These are phyloP conservation scores for Nemania sp. DNA, from an alignment of 2,329 filamentous ascomycete genomes.

Conservation along the genomic window DNA sequence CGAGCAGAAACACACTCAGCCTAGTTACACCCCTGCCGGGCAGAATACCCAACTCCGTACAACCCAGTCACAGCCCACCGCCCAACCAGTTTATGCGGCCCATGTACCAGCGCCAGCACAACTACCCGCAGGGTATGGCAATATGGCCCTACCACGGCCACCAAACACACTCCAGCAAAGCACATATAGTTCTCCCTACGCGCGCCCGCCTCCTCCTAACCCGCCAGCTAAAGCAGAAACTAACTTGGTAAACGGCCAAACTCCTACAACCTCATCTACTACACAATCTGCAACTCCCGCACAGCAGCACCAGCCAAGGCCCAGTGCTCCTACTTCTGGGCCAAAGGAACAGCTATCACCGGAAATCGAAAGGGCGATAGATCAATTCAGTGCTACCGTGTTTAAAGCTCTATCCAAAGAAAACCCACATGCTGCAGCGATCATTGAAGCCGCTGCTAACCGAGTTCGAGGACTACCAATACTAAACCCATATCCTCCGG, in stretches of 20 bases:
- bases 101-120: slow-evolving; percentile 49
- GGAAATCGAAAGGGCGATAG: slow-evolving; percentile 49
- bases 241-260: slow-evolving; percentile 37
- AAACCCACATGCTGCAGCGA: slow-evolving; percentile 47
- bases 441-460: slow-evolving; percentile 50
- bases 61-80: slow-evolving; percentile 42
- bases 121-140: slow-evolving; percentile 45
- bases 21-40: slow-evolving; percentile 40
- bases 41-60: slow-evolving; percentile 44
- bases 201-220: slow-evolving; percentile 47
- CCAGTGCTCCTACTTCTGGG: slow-evolving; percentile 23
- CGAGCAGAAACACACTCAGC: slow-evolving; percentile 44
- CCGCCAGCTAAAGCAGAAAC: slow-evolving; percentile 44
- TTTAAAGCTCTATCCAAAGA: slow-evolving; percentile 46
- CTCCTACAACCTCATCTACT: slow-evolving; percentile 37
- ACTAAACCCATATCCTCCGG: slow-evolving; percentile 43
- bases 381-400: slow-evolving; percentile 50
- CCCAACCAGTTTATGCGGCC: slow-evolving; percentile 45
- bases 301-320: slow-evolving; percentile 34
- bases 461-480: slow-evolving; percentile 48
- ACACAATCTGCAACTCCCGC: slow-evolving; percentile 34
- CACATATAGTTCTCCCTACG: slow-evolving; percentile 51
- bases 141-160: slow-evolving; percentile 43
- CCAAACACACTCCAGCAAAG: slow-evolving; percentile 46
- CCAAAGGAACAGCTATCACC: slow-evolving; percentile 42